These are phyloP conservation scores for Leccinum subgranulosum DNA, from an alignment of 768 basidiomycete genomes.

Conservation along the genomic window DNA sequence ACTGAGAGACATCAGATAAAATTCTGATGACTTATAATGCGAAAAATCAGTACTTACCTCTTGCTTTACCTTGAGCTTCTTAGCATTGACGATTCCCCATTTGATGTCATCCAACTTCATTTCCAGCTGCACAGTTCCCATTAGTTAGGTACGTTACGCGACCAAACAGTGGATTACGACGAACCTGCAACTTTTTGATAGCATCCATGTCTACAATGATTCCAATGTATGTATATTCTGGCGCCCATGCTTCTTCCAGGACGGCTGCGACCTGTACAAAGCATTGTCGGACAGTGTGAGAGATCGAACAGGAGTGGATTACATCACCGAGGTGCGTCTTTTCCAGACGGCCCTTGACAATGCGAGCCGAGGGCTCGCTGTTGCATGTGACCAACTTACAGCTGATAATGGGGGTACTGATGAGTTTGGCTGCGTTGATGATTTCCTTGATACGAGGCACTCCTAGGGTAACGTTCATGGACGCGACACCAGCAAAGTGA, in stretches of 20 bases:
- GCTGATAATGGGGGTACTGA: slow-evolving; percentile 98
- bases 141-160: not conserved
- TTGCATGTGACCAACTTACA: slow-evolving; percentile 84
- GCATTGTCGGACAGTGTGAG: not conserved
- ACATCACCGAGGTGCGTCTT: slow-evolving; percentile 95
- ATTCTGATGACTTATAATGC: not conserved
- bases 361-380: slow-evolving; percentile 93
- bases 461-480: slow-evolving; percentile 99
- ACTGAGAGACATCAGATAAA: slow-evolving; percentile 37
- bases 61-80: slow-evolving; percentile 91
- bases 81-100: slow-evolving; percentile 81
- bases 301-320: slow-evolving; percentile 20
- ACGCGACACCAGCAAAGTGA: slow-evolving; percentile 99
- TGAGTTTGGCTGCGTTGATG: slow-evolving; percentile 96
- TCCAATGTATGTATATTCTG: slow-evolving; percentile 88
- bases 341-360: slow-evolving; percentile 95
- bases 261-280: slow-evolving; percentile 74
- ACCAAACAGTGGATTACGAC: not conserved
- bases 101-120: slow-evolving; percentile 90
- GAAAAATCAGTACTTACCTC: slow-evolving; percentile 44
- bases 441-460: slow-evolving; percentile 99
- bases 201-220: slow-evolving; percentile 89
- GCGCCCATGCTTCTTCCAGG: slow-evolving; percentile 94
- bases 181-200: slow-evolving; percentile 83
- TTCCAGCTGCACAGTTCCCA: slow-evolving; percentile 60